These are phyloP conservation scores for Starmerella scarabaei DNA, from an alignment of 805 yeast genomes.

Conservation along the genomic window DNA sequence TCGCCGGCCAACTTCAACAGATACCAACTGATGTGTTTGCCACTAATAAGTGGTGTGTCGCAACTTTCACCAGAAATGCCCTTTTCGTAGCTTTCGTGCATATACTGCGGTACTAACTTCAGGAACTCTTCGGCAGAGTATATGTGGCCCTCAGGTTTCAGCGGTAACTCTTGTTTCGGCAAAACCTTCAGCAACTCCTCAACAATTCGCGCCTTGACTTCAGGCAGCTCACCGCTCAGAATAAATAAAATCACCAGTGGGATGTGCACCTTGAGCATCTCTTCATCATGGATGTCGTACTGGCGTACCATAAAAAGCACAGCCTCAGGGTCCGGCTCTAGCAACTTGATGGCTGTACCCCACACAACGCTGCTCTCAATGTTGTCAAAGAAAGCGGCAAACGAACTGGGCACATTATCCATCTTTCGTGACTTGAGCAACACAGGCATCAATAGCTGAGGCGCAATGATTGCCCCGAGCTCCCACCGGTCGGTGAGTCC, in stretches of 20 bases:
- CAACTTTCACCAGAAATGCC: conserved; percentile 3
- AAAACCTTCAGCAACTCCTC: conserved; percentile 38
- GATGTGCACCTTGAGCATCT: conserved; percentile 60
- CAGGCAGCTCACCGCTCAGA: conserved; percentile 1
- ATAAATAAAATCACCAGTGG: conserved; percentile 49
- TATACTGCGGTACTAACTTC: conserved; percentile 28
- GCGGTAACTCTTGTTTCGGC: conserved; percentile 37
- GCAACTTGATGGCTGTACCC: conserved; percentile 42
- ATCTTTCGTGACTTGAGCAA: conserved; percentile 29
- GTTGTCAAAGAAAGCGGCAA: conserved; percentile 66
- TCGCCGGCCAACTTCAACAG: conserved; percentile 15
- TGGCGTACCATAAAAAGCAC: conserved; percentile 46
- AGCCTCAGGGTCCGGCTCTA: conserved; percentile 33
- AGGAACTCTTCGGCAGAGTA: conserved; percentile 17
- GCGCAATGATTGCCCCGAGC: conserved; percentile 63
- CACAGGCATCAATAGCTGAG: conserved; percentile 54
- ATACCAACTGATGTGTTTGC: conserved; percentile 18
- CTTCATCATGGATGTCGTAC: conserved; percentile 77
- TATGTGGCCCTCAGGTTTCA: conserved; percentile 7
- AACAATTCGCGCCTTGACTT: conserved; percentile 25
- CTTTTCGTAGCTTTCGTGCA: conserved; percentile 16
- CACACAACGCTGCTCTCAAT: conserved; percentile 74
- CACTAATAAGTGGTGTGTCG: neutral
- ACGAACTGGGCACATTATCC: conserved; percentile 28
- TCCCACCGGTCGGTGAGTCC: conserved; percentile 92